phyloP scores from a whole-genome alignment of 2,329 filamentous ascomycete species.

The Chaetothyriales sp. region DNA sequence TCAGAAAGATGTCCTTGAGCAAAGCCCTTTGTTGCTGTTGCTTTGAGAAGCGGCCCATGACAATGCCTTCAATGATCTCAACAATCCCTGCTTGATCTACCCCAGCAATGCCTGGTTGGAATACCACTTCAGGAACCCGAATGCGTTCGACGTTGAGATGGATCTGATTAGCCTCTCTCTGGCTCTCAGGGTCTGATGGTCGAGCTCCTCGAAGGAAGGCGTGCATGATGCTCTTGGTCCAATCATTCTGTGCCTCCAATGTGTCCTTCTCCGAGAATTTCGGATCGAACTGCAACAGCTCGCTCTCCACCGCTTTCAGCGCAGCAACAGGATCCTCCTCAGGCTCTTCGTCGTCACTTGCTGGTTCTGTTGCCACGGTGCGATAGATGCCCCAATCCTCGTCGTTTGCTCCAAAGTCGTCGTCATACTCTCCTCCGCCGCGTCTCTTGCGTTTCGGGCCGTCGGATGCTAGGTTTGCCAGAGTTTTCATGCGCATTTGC shows the following conservation, averaged over 20 bases:
- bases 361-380: constrained; percentile 70
- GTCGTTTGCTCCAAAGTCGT: constrained; percentile 92
- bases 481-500: constrained; percentile 95
- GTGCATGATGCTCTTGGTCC: constrained; percentile 82
- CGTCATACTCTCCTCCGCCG: constrained; percentile 71
- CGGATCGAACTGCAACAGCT: constrained; percentile 74
- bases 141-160: constrained; percentile 96
- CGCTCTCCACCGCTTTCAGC: constrained; percentile 64
- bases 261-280: constrained; percentile 86
- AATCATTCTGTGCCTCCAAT: constrained; percentile 80
- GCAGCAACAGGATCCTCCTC: constrained; percentile 69
- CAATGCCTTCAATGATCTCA: constrained; percentile 80
- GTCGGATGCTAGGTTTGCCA: constrained; percentile 89
- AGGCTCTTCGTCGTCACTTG: constrained; percentile 69
- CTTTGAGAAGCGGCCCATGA: constrained; percentile 59
- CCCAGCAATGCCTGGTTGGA: constrained; percentile 81
- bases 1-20: constrained; percentile 77
- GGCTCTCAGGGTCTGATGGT: constrained; percentile 65
- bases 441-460: constrained; percentile 68
- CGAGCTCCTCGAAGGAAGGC: constrained; percentile 78
- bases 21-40: constrained; percentile 49
- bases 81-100: constrained; percentile 86
- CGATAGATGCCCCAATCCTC: constrained; percentile 97
- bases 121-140: constrained; percentile 81
- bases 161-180: constrained; percentile 69